Conservation (phyloP, 2,329 filamentous ascomycete genomes). For the Alternaria consortialis region DNA sequence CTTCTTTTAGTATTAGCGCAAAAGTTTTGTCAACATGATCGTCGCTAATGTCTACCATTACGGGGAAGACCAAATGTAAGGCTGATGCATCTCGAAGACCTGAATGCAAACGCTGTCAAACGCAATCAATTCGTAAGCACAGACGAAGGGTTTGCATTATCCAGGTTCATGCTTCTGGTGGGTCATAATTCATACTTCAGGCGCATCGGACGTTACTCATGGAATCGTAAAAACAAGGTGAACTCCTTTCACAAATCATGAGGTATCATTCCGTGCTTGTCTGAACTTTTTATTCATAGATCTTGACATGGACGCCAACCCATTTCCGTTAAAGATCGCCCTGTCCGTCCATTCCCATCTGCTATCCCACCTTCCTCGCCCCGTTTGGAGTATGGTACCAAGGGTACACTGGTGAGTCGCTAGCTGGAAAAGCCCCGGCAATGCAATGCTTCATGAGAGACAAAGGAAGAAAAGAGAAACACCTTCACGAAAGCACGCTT, state of each 20-base stretch:
- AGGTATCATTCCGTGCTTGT: conserved; percentile 33
- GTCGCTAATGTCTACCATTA: not conserved
- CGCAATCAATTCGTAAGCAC: not conserved
- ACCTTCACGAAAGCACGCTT: conserved; percentile 40
- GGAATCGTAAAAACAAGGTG: not conserved
- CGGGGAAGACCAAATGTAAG: not conserved
- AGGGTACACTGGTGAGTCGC: conserved; percentile 52
- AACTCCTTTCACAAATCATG: conserved; percentile 24
- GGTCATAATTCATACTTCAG: not conserved
- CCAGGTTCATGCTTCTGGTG: not conserved
- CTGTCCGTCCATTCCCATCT: conserved; percentile 41
- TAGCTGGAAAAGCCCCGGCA: conserved; percentile 51
- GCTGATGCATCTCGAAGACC: not conserved
- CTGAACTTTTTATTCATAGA: conserved; percentile 54
- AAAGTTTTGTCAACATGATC: conserved; percentile 1
- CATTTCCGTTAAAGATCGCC: conserved; percentile 51
- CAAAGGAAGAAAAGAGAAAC: conserved; percentile 50
- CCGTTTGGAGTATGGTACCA: conserved; percentile 48
- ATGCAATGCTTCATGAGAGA: conserved; percentile 54
- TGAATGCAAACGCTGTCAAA: not conserved
- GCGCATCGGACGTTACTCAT: conserved; percentile 4
- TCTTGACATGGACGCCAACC: conserved; percentile 54
- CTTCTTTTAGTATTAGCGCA: conserved; percentile 6
- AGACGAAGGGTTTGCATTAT: not conserved
- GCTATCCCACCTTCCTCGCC: conserved; percentile 44